Conservation (phyloP, 306 rosid species). For the Purshia tridentata region DNA sequence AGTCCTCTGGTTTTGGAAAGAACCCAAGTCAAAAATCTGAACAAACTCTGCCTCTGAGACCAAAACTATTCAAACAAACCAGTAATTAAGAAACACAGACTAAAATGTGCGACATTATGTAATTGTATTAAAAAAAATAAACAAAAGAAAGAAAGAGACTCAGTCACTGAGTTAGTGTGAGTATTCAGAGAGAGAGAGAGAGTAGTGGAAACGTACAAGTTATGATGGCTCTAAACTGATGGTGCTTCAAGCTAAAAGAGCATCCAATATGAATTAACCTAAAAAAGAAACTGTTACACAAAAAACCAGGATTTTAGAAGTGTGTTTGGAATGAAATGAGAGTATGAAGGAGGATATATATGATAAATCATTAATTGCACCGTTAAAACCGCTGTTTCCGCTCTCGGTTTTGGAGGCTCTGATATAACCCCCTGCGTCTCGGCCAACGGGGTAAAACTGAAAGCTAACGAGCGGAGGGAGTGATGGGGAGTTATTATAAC, state of each 20-base stretch:
- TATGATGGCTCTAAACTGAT: conserved; percentile 25
- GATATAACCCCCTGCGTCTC: too few relatives aligned
- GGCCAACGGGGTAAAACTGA: too few relatives aligned
- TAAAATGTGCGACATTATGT: background rate
- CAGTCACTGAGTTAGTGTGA: too few relatives aligned
- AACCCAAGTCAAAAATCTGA: background rate
- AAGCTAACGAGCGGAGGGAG: background rate
- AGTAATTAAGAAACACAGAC: background rate
- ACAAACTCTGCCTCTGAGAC: conserved; percentile 8
- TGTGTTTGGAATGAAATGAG: background rate
- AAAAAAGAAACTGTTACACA: background rate
- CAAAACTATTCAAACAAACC: background rate
- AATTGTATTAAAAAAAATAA: background rate
- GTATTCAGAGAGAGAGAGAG: background rate
- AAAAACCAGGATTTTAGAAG: background rate
- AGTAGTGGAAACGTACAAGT: conserved; percentile 19
- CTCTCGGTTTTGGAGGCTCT: too few relatives aligned
- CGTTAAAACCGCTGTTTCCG: background rate
- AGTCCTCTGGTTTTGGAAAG: conserved; percentile 17
- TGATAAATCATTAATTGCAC: background rate
- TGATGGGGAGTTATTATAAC: background rate
- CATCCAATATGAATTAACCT: conserved; percentile 30
- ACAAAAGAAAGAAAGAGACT: background rate
- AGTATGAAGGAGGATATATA: too few relatives aligned
- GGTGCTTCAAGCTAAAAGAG: conserved; percentile 19